Percentiles rank a stretch among this genome's conserved stretches.
Conservation (phyloP, 2,329 filamentous ascomycete species). For the Botrytis paeoniae region DNA sequence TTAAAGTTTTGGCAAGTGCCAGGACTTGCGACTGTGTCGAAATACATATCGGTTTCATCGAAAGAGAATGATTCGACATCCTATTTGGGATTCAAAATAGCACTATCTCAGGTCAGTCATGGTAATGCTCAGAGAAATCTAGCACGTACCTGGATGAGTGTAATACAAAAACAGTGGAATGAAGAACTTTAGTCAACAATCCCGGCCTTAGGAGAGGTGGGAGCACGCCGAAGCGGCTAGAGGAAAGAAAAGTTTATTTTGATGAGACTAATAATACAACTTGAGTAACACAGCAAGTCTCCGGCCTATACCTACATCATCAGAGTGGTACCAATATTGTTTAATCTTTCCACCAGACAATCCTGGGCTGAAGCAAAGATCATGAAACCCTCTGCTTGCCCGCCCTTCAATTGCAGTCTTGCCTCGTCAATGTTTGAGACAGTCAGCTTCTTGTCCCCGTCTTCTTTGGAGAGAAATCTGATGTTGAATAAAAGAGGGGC, state of each 20-base stretch:
- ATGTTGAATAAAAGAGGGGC: background rate
- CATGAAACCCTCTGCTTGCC: background rate
- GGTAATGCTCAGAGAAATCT: background rate
- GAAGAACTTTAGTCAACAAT: background rate
- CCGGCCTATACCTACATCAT: background rate
- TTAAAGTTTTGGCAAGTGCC: background rate
- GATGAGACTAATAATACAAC: background rate
- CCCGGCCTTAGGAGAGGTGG: rapidly evolving
- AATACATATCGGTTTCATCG: background rate
- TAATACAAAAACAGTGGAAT: background rate
- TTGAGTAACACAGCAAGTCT: background rate
- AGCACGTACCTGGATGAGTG: background rate
- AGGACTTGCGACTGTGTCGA: too few species aligned
- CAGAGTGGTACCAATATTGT: background rate
- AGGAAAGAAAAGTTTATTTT: background rate
- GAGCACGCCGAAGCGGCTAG: background rate
- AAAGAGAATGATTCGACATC: background rate
- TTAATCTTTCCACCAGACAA: background rate
- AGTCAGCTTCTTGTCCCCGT: background rate
- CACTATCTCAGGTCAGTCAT: background rate
- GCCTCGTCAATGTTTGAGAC: background rate
- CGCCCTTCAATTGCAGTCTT: background rate
- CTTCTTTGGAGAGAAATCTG: background rate
- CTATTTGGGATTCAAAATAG: background rate
- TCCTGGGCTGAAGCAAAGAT: background rate